Evolutionary conservation across 768 basidiomycete genomes (phyloP), one percentile per base, ranked within the genome.

Genomic region (Termitomyces sp.): DNA sequence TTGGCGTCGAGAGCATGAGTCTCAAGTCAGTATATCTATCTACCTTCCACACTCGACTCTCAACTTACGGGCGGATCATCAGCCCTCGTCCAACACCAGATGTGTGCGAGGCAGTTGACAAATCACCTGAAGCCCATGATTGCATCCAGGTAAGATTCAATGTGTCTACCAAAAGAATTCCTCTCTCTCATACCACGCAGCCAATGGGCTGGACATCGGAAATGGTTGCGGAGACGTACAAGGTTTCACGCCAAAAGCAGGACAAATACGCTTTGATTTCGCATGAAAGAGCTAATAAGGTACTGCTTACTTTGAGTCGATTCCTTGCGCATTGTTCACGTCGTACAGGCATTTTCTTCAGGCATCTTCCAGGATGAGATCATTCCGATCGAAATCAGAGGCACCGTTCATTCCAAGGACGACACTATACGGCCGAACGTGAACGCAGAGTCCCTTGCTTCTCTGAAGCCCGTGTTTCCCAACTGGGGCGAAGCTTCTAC

Each of bases 181-280:
- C n/a, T 50, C 13, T 50, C 13, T 1, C 28, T 24, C 28, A 35
- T 30, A 8, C 33, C 40, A 20, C 28, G 20, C 60, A 92, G 88
- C 88, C 91, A 12, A 94, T 94, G 94, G 94, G 94, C 51, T 99
- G 92, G 92, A 94, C 92, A 1, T 90, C 90, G 5, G 92, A 94
- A 70, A 86, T 90, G 85, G 90, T 94, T 22, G 90, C 92, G n/a
- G 71, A 86, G 65, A 75, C 81, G 8, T 94, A 85, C 73, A 79
- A 84, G n/a, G 72, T 94, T 58, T 77, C 91, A 4, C 86, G 95
- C 36, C 74, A 85, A 66, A 86, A 80, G 64, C 95, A 98, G 71
- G 96, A 98, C 69, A 80, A 91, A 56, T 95, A 92, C 68, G 95
- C 95, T 0, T 79, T 92, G 53, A 83, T 90, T 53, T 95, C 92